These are phyloP conservation scores for Arxiozyma bovina DNA, from an alignment of 1,139 yeast species.

Conservation along the genomic window DNA sequence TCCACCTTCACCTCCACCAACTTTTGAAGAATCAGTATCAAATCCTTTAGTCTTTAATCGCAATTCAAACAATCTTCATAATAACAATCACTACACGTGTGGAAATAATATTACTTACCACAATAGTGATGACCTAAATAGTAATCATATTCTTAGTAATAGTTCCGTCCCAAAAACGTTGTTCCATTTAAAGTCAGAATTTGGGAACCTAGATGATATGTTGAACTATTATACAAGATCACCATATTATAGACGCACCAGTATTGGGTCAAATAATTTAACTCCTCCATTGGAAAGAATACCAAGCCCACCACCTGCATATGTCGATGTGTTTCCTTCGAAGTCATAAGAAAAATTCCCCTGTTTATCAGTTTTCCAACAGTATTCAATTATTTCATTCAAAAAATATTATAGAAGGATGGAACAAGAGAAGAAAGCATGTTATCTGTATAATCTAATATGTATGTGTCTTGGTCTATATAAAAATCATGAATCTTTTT, in stretches of 20 bases:
- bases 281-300: not conserved
- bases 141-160: not conserved
- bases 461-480: not conserved
- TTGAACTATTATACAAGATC: not conserved
- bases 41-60: conserved; percentile 17
- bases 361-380: too few species aligned
- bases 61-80: not conserved
- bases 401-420: not conserved
- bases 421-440: not conserved
- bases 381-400: too few species aligned
- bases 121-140: not conserved
- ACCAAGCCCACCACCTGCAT: conserved; percentile 2
- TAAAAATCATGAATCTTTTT: too few species aligned
- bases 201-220: conserved; percentile 1
- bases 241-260: not conserved
- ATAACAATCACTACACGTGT: not conserved
- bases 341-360: not conserved
- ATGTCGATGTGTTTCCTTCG: not conserved
- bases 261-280: not conserved
- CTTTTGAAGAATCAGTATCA: conserved; percentile 47
- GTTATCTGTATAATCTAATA: too few species aligned
- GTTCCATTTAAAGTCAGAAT: conserved; percentile 1
- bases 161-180: not conserved
- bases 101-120: too few species aligned
- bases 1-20: conserved; percentile 33